A percentile compares a stretch with the other conserved stretches of the same genome.
phyloP scores from a whole-genome alignment of 345 rosid species.

The Rhizophora apiculata region DNA sequence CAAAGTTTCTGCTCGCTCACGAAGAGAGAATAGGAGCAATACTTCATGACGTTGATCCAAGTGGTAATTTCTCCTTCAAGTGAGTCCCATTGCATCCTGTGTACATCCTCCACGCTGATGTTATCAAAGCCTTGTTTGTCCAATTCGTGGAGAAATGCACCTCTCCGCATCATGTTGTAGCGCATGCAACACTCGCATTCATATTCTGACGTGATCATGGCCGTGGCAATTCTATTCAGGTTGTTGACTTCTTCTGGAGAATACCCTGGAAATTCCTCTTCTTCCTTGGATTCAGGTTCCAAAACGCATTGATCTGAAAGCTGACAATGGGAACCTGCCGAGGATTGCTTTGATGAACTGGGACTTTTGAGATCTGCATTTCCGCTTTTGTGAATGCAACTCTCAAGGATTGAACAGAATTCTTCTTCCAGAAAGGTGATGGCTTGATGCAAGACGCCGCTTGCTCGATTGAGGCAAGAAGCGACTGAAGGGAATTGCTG shows the following conservation, averaged over 20 bases:
- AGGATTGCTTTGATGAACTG: slow-evolving; percentile 17
- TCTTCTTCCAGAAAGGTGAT: slow-evolving; percentile 14
- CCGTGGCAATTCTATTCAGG: slow-evolving; percentile 1
- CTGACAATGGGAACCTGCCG: slow-evolving; percentile 5
- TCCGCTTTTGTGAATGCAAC: not conserved
- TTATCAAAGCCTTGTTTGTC: slow-evolving; percentile 11
- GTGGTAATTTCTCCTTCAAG: slow-evolving; percentile 18
- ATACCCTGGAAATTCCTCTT: slow-evolving; percentile 26
- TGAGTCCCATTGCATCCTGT: slow-evolving; percentile 19
- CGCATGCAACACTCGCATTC: slow-evolving; percentile 19
- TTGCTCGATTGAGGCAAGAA: slow-evolving; percentile 8
- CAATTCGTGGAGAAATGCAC: slow-evolving; percentile 10
- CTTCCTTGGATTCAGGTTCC: slow-evolving; percentile 10
- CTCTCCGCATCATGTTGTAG: slow-evolving; percentile 9
- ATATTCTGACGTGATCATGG: slow-evolving; percentile 20
- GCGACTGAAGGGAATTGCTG: slow-evolving; percentile 20
- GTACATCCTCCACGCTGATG: slow-evolving; percentile 17
- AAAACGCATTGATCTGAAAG: slow-evolving; percentile 19
- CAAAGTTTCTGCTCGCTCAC: slow-evolving; percentile 13
- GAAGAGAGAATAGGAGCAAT: slow-evolving; percentile 11
- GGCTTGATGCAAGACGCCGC: slow-evolving; percentile 1
- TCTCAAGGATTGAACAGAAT: slow-evolving; percentile 10
- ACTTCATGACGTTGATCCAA: slow-evolving; percentile 9
- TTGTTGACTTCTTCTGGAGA: not conserved
- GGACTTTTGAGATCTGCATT: slow-evolving; percentile 32